A percentile compares a stretch with the other conserved stretches of the same genome.
Conservation (phyloP, 2,329 filamentous ascomycete genomes). For the Westerdykella ornata region DNA sequence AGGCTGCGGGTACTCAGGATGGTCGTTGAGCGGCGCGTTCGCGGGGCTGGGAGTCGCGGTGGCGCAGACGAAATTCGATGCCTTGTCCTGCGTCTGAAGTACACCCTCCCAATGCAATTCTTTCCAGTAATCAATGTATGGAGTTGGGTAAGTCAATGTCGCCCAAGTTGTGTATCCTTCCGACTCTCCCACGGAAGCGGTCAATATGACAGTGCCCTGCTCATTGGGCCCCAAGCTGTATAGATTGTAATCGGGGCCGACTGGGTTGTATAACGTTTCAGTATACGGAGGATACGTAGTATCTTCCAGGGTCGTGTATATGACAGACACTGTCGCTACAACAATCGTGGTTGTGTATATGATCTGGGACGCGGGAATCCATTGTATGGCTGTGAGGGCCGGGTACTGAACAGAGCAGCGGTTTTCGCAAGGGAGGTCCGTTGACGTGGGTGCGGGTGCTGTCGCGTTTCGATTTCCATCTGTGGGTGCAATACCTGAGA, state of each 20-base stretch:
- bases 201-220: slow-evolving; percentile 7
- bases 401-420: not conserved
- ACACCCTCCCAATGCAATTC: slow-evolving; percentile 16
- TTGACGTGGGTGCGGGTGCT: not conserved
- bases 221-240: slow-evolving; percentile 4
- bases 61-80: slow-evolving; percentile 5
- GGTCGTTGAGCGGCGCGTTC: slow-evolving; percentile 5
- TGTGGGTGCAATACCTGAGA: not conserved
- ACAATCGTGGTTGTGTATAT: slow-evolving; percentile 12
- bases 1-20: slow-evolving; percentile 15
- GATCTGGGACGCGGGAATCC: slow-evolving; percentile 15
- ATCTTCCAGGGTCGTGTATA: slow-evolving; percentile 4
- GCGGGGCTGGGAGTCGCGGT: slow-evolving; percentile 7
- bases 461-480: not conserved
- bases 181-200: slow-evolving; percentile 4
- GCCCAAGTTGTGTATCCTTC: slow-evolving; percentile 1
- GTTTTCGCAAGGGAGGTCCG: not conserved
- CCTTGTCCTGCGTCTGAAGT: slow-evolving; percentile 10
- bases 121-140: slow-evolving; percentile 12
- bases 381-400: slow-evolving; percentile 7
- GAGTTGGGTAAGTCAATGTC: slow-evolving; percentile 12
- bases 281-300: not conserved
- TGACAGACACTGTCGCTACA: slow-evolving; percentile 11
- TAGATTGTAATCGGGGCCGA: slow-evolving; percentile 8
- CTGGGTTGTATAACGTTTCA: slow-evolving; percentile 2